phyloP scores from a whole-genome alignment of 2,329 filamentous ascomycete genomes.

The Fusarium succisae region DNA sequence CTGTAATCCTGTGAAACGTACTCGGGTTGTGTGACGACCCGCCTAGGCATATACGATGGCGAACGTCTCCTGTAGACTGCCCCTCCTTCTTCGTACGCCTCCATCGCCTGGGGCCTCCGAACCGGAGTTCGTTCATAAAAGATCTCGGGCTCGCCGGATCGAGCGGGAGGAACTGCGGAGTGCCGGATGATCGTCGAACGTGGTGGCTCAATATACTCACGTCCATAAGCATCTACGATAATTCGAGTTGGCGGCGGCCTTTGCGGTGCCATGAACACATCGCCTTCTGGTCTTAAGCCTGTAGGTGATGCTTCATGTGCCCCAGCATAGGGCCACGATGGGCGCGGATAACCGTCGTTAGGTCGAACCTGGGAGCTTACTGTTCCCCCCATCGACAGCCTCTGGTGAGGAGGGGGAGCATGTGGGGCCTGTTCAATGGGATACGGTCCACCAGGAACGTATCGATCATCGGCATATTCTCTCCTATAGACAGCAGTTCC shows the following conservation, averaged over 20 bases:
- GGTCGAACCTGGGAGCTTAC: conserved; percentile 52
- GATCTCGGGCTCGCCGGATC: conserved; percentile 61
- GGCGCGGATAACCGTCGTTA: conserved; percentile 53
- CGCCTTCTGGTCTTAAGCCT: conserved; percentile 59
- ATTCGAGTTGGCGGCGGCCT: conserved; percentile 70
- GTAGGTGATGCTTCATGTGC: conserved; percentile 54
- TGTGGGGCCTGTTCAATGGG: conserved; percentile 52
- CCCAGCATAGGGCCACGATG: conserved; percentile 56
- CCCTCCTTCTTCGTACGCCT: conserved; percentile 60
- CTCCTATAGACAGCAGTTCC: conserved; percentile 45
- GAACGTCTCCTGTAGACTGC: conserved; percentile 61
- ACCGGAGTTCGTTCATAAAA: conserved; percentile 72
- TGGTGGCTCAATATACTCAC: conserved; percentile 74
- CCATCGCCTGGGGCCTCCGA: conserved; percentile 59
- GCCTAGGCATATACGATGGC: conserved; percentile 61
- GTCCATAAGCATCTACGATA: conserved; percentile 83
- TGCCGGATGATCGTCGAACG: conserved; percentile 56
- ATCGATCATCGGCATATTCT: conserved; percentile 48
- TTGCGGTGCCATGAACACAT: conserved; percentile 62
- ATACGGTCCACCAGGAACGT: conserved; percentile 42
- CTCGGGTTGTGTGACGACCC: conserved; percentile 71
- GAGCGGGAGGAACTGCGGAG: conserved; percentile 61
- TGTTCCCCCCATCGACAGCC: conserved; percentile 21
- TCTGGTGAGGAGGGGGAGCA: conserved; percentile 48
- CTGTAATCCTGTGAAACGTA: conserved; percentile 61